Percentiles rank a stretch among this genome's conserved stretches.
Evolutionary conservation across 768 basidiomycete species (phyloP).

Genomic region (Amanita fuliginea): DNA sequence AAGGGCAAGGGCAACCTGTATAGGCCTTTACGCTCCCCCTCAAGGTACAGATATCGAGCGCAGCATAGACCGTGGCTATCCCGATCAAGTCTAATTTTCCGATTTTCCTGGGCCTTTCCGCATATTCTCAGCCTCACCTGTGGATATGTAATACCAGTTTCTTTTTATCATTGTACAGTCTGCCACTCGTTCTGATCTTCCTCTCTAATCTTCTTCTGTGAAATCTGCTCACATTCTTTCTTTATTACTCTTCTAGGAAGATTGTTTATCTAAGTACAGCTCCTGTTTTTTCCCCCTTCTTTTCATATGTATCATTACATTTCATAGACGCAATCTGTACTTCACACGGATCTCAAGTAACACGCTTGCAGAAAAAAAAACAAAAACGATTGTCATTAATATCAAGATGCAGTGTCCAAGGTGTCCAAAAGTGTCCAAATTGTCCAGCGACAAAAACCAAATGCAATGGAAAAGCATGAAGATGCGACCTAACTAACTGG

Average conservation of each 20-base stretch:
- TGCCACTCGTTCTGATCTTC: neutral
- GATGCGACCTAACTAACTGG: neutral
- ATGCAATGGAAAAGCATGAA: neutral
- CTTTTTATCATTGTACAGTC: neutral
- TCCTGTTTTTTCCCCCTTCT: neutral
- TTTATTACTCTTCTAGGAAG: conserved; percentile 3
- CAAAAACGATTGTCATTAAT: neutral
- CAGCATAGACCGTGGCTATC: conserved; percentile 5
- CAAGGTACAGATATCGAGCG: neutral
- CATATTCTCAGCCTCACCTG: neutral
- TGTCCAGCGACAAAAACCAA: conserved; percentile 5
- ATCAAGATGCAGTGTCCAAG: neutral
- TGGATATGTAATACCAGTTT: neutral
- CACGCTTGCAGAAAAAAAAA: neutral
- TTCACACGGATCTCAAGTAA: conserved; percentile 1
- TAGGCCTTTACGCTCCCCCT: neutral
- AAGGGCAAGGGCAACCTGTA: conserved; percentile 2
- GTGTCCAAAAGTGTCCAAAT: neutral
- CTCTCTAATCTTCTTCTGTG: neutral
- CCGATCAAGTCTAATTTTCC: conserved; percentile 3
- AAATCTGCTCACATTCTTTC: conserved; percentile 5
- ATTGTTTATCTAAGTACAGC: neutral
- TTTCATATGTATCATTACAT: conserved; percentile 7
- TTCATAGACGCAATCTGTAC: conserved; percentile 8
- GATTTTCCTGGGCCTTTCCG: neutral